Conservation (phyloP, 345 rosid genomes). For the Chamaenerion angustifolium region DNA sequence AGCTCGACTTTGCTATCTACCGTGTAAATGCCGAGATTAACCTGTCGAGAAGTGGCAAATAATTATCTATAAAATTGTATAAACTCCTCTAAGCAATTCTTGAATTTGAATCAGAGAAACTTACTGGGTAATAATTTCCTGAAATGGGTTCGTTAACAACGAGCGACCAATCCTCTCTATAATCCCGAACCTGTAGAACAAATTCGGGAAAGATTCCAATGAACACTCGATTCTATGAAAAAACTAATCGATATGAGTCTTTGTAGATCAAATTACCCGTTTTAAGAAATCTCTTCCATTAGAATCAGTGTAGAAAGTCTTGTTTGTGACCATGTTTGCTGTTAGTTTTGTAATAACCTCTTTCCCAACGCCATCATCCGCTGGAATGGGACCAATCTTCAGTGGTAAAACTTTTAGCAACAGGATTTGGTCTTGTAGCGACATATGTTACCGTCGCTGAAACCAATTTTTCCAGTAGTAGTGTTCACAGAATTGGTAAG, state of each 20-base stretch:
- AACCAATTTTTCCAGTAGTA: too few relatives aligned
- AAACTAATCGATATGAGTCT: too few relatives aligned
- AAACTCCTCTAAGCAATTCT: too few relatives aligned
- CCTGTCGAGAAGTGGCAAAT: slow-evolving; percentile 13
- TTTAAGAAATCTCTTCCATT: slow-evolving; percentile 83
- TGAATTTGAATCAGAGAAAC: not conserved
- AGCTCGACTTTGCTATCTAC: slow-evolving; percentile 47
- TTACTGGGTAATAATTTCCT: slow-evolving; percentile 90
- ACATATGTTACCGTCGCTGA: too few relatives aligned
- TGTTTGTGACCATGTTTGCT: slow-evolving; percentile 59
- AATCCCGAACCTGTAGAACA: slow-evolving; percentile 50
- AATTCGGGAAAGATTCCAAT: too few relatives aligned
- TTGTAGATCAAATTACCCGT: slow-evolving; percentile 39
- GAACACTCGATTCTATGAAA: too few relatives aligned
- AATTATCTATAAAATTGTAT: too few relatives aligned
- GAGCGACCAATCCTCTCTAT: slow-evolving; percentile 67
- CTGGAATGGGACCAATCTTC: slow-evolving; percentile 74
- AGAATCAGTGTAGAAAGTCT: slow-evolving; percentile 55
- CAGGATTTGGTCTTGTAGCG: too few relatives aligned
- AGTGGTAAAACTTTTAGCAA: too few relatives aligned
- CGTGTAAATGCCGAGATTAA: slow-evolving; percentile 60
- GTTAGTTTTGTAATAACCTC: slow-evolving; percentile 61
- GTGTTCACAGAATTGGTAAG: too few relatives aligned
- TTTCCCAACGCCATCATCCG: slow-evolving; percentile 41
- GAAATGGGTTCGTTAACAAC: slow-evolving; percentile 63